Evolutionary conservation across 805 yeast genomes (phyloP).

Genomic region (Metschnikowia amazonensis): DNA sequence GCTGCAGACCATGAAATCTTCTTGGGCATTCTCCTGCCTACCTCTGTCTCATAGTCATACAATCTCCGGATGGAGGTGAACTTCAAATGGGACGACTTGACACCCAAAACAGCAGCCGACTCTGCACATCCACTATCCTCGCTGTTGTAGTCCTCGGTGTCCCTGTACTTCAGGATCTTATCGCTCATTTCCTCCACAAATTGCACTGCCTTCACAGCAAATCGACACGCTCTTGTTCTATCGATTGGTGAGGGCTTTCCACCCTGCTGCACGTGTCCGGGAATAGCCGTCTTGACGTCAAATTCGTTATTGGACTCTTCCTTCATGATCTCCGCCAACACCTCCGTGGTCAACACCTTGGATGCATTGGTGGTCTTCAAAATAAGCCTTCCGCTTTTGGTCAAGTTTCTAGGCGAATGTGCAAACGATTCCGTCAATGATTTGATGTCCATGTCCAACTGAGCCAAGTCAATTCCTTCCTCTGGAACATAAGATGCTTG

Average conservation of each 20-base stretch:
- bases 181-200: conserved; percentile 52
- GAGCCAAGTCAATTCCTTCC: conserved; percentile 55
- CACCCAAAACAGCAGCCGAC: conserved; percentile 82
- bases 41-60: conserved; percentile 84
- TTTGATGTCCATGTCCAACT: conserved; percentile 62
- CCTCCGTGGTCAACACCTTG: conserved; percentile 61
- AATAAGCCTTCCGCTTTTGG: conserved; percentile 65
- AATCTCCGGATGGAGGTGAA: conserved; percentile 72
- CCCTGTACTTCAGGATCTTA: conserved; percentile 21
- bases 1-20: conserved; percentile 75
- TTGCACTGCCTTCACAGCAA: conserved; percentile 64
- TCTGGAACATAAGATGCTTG: conserved; percentile 77
- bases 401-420: conserved; percentile 57
- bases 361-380: conserved; percentile 66
- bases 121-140: conserved; percentile 33
- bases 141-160: conserved; percentile 29
- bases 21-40: conserved; percentile 82
- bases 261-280: conserved; percentile 88
- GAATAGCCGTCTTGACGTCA: conserved; percentile 75
- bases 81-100: conserved; percentile 68
- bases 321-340: conserved; percentile 66
- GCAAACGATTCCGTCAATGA: conserved; percentile 56
- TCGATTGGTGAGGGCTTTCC: conserved; percentile 74
- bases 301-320: conserved; percentile 62
- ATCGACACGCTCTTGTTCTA: conserved; percentile 68